These are phyloP conservation scores for Lipomyces yamanashiensis DNA, from an alignment of 805 yeast genomes.

Conservation along the genomic window DNA sequence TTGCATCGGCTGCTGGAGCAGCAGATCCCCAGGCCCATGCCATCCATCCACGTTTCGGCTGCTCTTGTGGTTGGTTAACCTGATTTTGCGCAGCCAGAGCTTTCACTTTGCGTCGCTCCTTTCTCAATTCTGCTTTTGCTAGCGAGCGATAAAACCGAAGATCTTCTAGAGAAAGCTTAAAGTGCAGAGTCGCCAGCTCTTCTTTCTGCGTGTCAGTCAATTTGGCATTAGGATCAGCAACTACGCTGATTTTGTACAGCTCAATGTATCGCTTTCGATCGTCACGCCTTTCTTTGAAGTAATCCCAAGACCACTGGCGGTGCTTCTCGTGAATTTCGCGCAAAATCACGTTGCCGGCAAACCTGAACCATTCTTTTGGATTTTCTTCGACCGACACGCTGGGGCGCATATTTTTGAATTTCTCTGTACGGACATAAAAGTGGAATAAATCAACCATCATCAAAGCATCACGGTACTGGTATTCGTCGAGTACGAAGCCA, in stretches of 20 bases:
- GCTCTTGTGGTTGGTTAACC: conserved; percentile 28
- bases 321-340: conserved; percentile 81
- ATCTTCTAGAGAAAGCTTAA: conserved; percentile 70
- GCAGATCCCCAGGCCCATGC: conserved; percentile 58
- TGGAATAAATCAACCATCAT: conserved; percentile 82
- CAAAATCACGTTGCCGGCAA: conserved; percentile 75
- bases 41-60: conserved; percentile 54
- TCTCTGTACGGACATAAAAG: conserved; percentile 75
- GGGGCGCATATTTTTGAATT: conserved; percentile 76
- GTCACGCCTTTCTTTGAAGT: conserved; percentile 70
- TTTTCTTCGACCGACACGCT: conserved; percentile 54
- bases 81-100: neutral
- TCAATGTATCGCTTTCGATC: conserved; percentile 68
- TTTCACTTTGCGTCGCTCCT: conserved; percentile 50
- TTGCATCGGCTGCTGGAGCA: conserved; percentile 22
- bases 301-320: conserved; percentile 87
- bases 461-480: conserved; percentile 80
- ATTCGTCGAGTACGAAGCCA: conserved; percentile 81
- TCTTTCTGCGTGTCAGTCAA: conserved; percentile 40
- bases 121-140: conserved; percentile 68
- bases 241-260: conserved; percentile 68
- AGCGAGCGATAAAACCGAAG: conserved; percentile 82
- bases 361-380: conserved; percentile 81
- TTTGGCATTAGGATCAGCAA: conserved; percentile 39
- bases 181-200: conserved; percentile 60